Base-by-base conservation (phyloP, 1,139 yeast genomes). In the Scheffersomyces insectosa region DNA sequence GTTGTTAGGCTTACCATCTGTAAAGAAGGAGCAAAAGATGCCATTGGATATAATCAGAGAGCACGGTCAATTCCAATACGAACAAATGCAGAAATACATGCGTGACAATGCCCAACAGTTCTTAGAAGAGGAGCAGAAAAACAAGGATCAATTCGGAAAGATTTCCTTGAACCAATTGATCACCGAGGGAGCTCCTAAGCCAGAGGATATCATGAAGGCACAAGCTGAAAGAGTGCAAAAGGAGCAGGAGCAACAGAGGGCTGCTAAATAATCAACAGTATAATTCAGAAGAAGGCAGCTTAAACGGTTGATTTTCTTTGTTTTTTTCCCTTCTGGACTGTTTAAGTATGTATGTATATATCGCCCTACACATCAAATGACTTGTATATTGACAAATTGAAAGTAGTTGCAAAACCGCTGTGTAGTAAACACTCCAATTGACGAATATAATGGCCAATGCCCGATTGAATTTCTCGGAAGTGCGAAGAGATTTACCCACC, bases 41-140 rank as follows among this genome's bases (percentile, higher is more conserved):
- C 97, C 97, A 36, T 79, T 90, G 61, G 99, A 93, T 66, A 68
- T 83, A 46, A 85, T 90, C 52, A 86, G 98, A 62, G 95, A 90
- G 63, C 95, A 88, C 62, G 97, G 97, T 54, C 96, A 89, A 66
- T 81, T 81, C 72, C 91, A 89, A 63, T 93, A 89, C 66, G 83
- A 85, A 59, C 83, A 84, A 54, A 88, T 89, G 80, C 85, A 85
- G 68, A 83, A 82, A 65, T 82, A 87, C 63, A 80, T 93, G 57
- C 81, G 84, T 57, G 97, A 90, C 67, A 88, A 93, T 67, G 96
- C 95, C 51, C 90, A 85, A 50, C 88, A 89, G 72, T 77, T 91
- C 65, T 74, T 87, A 58, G 87, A 85, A 54, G 93, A 87, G 66
- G 87, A 86, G 68, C 80, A 80, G 61, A 80, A 82, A 56, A 85